These are phyloP conservation scores for Gossypioides kirkii DNA, from an alignment of 345 rosid genomes.

Conservation along the genomic window DNA sequence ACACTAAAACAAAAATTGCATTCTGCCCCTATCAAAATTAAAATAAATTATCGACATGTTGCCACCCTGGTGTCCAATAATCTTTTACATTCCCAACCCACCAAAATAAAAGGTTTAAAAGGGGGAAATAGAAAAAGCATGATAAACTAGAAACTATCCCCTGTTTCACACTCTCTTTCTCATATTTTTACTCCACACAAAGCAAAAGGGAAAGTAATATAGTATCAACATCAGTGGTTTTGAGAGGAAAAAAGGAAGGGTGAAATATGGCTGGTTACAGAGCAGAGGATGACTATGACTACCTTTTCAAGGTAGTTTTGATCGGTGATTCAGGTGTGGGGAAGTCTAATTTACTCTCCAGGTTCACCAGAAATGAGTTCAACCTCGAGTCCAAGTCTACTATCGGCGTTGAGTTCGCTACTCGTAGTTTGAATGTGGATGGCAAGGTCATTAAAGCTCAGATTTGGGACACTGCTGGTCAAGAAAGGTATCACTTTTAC, in stretches of 20 bases:
- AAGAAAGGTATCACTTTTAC: slow-evolving; percentile 55
- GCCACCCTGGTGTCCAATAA: slow-evolving; percentile 20
- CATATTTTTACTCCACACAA: slow-evolving; percentile 7
- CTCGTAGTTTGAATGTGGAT: slow-evolving; percentile 86
- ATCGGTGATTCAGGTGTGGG: slow-evolving; percentile 96
- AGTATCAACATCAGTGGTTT: slow-evolving; percentile 2
- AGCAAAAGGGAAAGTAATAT: neutral
- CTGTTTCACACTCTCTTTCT: neutral
- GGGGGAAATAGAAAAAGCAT: neutral
- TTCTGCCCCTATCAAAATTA: too few relatives aligned
- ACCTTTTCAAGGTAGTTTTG: slow-evolving; percentile 79
- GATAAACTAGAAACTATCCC: neutral
- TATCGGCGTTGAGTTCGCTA: slow-evolving; percentile 92
- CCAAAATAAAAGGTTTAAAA: neutral
- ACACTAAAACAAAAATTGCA: too few relatives aligned
- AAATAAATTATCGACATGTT: too few relatives aligned
- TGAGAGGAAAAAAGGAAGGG: neutral
- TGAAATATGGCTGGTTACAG: slow-evolving; percentile 70
- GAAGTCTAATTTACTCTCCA: slow-evolving; percentile 81
- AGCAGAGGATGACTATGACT: slow-evolving; percentile 93
- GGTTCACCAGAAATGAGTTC: slow-evolving; percentile 91
- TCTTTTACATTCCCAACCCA: slow-evolving; percentile 20
- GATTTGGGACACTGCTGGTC: slow-evolving; percentile 99
- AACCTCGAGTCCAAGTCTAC: slow-evolving; percentile 93
- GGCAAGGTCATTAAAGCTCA: slow-evolving; percentile 86